Evolutionary conservation across 2,329 filamentous ascomycete species (phyloP).

Genomic region (Ophiostoma montium): DNA sequence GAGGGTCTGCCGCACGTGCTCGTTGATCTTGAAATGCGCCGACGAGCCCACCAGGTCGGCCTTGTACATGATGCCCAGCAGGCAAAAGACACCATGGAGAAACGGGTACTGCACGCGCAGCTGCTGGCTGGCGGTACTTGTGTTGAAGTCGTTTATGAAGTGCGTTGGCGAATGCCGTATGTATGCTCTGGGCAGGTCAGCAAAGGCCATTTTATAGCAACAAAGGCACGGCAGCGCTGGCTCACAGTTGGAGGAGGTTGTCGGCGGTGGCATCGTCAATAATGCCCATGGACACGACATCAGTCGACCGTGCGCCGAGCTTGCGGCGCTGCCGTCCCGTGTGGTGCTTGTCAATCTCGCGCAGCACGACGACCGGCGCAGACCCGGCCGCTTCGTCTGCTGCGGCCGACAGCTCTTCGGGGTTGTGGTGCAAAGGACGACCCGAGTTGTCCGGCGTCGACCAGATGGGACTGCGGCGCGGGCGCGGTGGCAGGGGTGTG

Average conservation of each 20-base stretch:
- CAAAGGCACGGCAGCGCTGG: no score
- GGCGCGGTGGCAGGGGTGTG: background rate
- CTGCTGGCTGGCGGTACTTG: background rate
- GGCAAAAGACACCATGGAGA: background rate
- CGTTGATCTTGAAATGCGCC: background rate
- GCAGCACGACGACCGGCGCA: background rate
- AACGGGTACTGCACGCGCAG: background rate
- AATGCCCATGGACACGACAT: background rate
- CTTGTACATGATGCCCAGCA: background rate
- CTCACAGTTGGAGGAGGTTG: background rate
- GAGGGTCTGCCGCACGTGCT: background rate
- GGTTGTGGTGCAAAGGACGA: background rate
- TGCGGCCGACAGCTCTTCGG: constrained; percentile 1
- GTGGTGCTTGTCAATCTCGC: background rate
- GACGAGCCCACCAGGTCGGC: background rate
- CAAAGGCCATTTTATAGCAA: background rate
- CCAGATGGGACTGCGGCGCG: background rate
- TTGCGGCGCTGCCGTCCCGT: background rate
- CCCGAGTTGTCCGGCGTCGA: background rate
- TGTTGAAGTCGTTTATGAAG: background rate
- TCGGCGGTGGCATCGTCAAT: background rate
- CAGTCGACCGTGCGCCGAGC: background rate
- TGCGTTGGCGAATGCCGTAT: background rate
- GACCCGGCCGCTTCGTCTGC: background rate
- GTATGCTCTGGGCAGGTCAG: no score